Base-by-base conservation (phyloP, 306 rosid genomes). In the Citrullus amarus region DNA sequence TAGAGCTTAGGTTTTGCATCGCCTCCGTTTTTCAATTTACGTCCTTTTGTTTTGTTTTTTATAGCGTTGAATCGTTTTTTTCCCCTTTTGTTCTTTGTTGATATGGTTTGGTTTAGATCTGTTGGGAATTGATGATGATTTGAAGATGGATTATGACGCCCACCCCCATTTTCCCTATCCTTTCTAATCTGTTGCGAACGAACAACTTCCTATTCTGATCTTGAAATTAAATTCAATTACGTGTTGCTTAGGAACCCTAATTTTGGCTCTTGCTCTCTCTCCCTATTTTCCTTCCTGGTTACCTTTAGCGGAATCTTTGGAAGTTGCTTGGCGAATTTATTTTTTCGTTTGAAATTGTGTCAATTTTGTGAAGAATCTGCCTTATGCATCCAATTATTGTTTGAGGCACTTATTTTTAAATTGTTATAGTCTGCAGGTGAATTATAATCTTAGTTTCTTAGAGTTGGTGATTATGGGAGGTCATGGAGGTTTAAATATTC, bases 101-200 rank as follows among this genome's bases (percentile, higher is more conserved):
- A 9, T 62, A 62, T 55, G 76, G 66, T 10, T 71, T 39, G 57
- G 67, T 54, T 10, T 78, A 92, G 97, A 94, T 90, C 97, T 93
- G 84, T 81, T 92, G 90, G 89, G 89, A 82, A 87, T 92, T 75
- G 91, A 95, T 84, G 91, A 95, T 84, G 97, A 92, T 70, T 88
- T 88, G 53, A 97, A 89, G 81, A 87, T 90, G 73, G 98, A 91
- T 66, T 97, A 91, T 79, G 97, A 96, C 81, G 90, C 85, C 76
- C 87, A 98, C 82, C 96, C 97, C 36, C 96, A 96, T 82, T 92
- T 89, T 63, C 88, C 96, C 1, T 90, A 96, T 75, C 97, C 99
- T 20, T 95, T 89, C 12, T 44, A 44, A 44, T 44, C 57, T 53
- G 67, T 30, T 74, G 34, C 38, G 9, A 9, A 8, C 7, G 8